Percentiles rank a stretch among this genome's conserved stretches.
phyloP scores from a whole-genome alignment of 306 rosid genomes.

The Lathyrus sativus region DNA sequence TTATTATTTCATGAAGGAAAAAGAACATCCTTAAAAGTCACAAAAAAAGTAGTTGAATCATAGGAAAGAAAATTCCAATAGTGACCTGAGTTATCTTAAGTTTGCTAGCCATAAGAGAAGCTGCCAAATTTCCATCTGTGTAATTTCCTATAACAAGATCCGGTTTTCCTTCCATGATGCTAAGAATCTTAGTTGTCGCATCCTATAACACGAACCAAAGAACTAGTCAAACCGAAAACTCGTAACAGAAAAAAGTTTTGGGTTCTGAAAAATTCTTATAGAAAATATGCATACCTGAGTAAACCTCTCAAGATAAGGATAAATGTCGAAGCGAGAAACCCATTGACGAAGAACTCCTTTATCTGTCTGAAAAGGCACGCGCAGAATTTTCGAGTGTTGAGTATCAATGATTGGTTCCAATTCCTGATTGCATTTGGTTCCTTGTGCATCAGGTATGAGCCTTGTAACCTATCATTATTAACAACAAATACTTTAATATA shows the following conservation, averaged over 20 bases:
- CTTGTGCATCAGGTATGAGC: conserved; percentile 84
- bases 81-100: conserved; percentile 74
- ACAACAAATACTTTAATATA: conserved; percentile 19
- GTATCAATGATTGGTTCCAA: conserved; percentile 72
- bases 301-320: conserved; percentile 84
- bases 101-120: conserved; percentile 82
- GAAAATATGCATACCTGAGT: conserved; percentile 50
- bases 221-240: conserved; percentile 8
- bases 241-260: background rate
- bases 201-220: conserved; percentile 50
- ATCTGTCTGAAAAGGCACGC: conserved; percentile 76
- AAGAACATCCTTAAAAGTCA: background rate
- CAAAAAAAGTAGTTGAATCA: conserved; percentile 10
- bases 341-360: conserved; percentile 64
- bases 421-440: conserved; percentile 80
- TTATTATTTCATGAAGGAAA: conserved; percentile 23
- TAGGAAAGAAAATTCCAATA: background rate
- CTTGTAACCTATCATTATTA: conserved; percentile 64
- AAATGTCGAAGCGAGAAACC: conserved; percentile 91
- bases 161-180: conserved; percentile 73
- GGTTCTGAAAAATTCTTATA: too few relatives aligned
- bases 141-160: conserved; percentile 87
- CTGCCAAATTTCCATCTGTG: conserved; percentile 88
- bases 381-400: conserved; percentile 65
- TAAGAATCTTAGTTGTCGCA: conserved; percentile 64